Conservation (phyloP, 345 rosid species). For the Euclidium syriacum region DNA sequence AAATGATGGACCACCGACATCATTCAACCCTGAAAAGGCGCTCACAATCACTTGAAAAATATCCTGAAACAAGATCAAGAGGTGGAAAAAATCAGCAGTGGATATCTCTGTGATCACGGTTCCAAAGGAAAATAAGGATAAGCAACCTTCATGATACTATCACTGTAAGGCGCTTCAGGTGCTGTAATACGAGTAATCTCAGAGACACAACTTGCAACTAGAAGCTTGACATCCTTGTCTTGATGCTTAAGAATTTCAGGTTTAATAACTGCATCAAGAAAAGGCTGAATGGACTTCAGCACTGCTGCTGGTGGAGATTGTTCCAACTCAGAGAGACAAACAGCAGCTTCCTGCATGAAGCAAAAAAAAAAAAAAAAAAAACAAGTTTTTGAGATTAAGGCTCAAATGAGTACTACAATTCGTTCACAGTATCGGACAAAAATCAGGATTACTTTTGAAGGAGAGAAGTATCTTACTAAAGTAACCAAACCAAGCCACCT, state of each 20-base stretch:
- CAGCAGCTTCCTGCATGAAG: slow-evolving; percentile 73
- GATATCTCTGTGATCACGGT: background rate
- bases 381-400: background rate
- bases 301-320: slow-evolving; percentile 70
- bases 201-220: slow-evolving; percentile 92
- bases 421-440: background rate
- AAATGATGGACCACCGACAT: slow-evolving; percentile 80
- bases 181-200: slow-evolving; percentile 97
- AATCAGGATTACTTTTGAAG: background rate
- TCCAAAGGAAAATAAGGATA: slow-evolving; percentile 2
- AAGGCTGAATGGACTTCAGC: slow-evolving; percentile 75
- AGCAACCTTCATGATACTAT: slow-evolving; percentile 73
- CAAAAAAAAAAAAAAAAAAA: slow-evolving; percentile 9
- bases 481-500: slow-evolving; percentile 3
- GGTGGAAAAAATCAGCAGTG: slow-evolving; percentile 7
- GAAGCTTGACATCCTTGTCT: slow-evolving; percentile 90
- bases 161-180: slow-evolving; percentile 95
- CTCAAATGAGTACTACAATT: background rate
- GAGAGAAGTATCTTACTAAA: background rate
- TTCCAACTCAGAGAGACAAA: slow-evolving; percentile 79
- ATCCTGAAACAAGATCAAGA: slow-evolving; percentile 53
- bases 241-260: slow-evolving; percentile 82
- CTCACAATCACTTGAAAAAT: slow-evolving; percentile 79
- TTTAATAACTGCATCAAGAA: slow-evolving; percentile 70
- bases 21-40: slow-evolving; percentile 78